A percentile compares a stretch with the other conserved stretches of the same genome.
These are phyloP conservation scores for Cladosporium sp. DNA, from an alignment of 2,329 filamentous ascomycete species.

Conservation along the genomic window DNA sequence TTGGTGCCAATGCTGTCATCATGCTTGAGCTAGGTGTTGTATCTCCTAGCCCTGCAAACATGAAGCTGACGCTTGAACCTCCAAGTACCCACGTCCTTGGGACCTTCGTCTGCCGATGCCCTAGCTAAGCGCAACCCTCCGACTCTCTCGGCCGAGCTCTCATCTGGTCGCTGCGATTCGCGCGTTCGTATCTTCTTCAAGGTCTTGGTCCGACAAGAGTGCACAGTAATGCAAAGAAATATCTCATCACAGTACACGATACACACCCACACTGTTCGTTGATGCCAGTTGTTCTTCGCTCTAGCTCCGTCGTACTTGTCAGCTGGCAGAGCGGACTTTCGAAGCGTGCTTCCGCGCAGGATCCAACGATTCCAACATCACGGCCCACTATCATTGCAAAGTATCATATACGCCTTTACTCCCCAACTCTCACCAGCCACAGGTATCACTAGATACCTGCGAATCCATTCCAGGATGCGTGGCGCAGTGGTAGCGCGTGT, in stretches of 20 bases:
- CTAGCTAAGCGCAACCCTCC: background rate
- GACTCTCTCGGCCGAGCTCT: background rate
- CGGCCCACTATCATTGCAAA: background rate
- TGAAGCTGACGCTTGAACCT: background rate
- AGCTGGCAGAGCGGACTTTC: too few species aligned
- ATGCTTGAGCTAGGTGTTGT: background rate
- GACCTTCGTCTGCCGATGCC: background rate
- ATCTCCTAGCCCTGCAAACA: background rate
- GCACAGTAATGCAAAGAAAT: background rate
- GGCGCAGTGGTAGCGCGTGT: slow-evolving; percentile 23
- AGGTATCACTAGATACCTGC: background rate
- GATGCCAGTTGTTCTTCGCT: background rate
- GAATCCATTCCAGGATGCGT: slow-evolving; percentile 10
- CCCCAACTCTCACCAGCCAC: background rate
- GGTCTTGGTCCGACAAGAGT: background rate
- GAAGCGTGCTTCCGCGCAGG: too few species aligned
- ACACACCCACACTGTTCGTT: background rate
- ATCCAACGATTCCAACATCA: too few species aligned
- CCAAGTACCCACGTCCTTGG: background rate
- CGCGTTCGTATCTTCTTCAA: background rate
- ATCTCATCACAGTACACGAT: background rate
- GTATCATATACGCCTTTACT: background rate
- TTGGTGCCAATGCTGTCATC: background rate
- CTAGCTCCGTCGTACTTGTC: too few species aligned
- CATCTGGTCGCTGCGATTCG: background rate